Evolutionary conservation across 176 grass and related monocot species (phyloP), one percentile per base, ranked within the genome.

Genomic region (Cocos nucifera): DNA sequence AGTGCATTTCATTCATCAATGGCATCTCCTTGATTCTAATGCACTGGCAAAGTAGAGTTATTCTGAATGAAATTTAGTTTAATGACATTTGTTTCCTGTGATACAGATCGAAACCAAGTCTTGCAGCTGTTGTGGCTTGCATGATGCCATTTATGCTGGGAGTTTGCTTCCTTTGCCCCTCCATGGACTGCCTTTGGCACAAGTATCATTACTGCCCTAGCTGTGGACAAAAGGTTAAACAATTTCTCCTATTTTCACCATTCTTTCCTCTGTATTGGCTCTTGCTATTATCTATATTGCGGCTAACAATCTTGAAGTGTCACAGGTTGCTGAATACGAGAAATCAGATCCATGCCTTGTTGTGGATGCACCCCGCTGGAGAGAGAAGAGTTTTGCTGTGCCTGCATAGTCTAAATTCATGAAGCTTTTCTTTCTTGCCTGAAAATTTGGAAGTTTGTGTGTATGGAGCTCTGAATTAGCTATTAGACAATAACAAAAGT

Each of bases 71-170:
- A 14, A 44, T 44, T 44, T 44, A 3, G 35, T 44, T 26, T 21
- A 28, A 26, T 49, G 20, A 50, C 57, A 53, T 51, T 66, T 15
- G n/a, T 67, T 25, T 73, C 20, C 20, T 28, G 57, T 59, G 57
- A 5, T 55, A 54, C 80, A 98, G 88, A 57, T 98, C 94, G 22
- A 98, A 91, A 64, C 88, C 77, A n/a, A 92, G 82, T 62, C 67
- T 92, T 39, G 94, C 94, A 18, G 86, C 94, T 8, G 73, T 80
- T 68, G 84, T 98, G 59, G 94, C 84, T 61, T 98, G 94, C 77
- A 86, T 90, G 79, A 89, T 98, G 88, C 88, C 94, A 20, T 89
- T 98, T 73, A 85, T 92, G 73, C 62, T 98, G 74, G 94, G 94
- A 0, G 30, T 92, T 51, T 92, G 94, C 81, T 98, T 98, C 74